These are phyloP conservation scores for Phyllosticta paracitricarpa DNA, from an alignment of 2,329 filamentous ascomycete genomes.

Conservation along the genomic window DNA sequence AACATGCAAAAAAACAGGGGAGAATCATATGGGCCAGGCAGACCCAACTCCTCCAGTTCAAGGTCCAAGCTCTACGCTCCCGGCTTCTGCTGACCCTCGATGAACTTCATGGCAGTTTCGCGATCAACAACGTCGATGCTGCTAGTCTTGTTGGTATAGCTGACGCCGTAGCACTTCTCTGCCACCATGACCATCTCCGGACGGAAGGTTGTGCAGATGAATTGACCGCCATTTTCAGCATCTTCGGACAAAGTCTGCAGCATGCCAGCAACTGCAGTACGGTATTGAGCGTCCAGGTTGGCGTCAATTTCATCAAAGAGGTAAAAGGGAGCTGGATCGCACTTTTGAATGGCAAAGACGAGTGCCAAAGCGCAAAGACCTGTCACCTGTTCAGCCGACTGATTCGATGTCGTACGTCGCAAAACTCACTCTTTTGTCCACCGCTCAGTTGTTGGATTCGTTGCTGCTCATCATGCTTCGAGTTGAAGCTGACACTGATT, in stretches of 20 bases:
- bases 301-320: constrained; percentile 99
- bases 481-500: constrained; percentile 97
- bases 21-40: not conserved
- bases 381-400: constrained; percentile 24
- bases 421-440: constrained; percentile 81
- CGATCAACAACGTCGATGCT: constrained; percentile 81
- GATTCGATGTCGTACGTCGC: too few species aligned
- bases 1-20: constrained; percentile 1
- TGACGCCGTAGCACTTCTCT: constrained; percentile 96
- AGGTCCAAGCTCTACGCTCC: not conserved
- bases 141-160: constrained; percentile 84
- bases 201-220: constrained; percentile 97
- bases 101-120: constrained; percentile 84
- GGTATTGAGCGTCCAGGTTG: constrained; percentile 95
- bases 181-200: constrained; percentile 93
- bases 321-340: constrained; percentile 95
- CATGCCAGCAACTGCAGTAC: constrained; percentile 86
- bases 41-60: not conserved
- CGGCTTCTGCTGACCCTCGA: constrained; percentile 64
- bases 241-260: constrained; percentile 45
- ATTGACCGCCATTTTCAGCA: constrained; percentile 54
- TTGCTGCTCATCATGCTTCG: constrained; percentile 95
- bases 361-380: constrained; percentile 92
- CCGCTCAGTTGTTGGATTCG: constrained; percentile 94
- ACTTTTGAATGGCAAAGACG: constrained; percentile 97